Base-by-base conservation (phyloP, 1,139 yeast genomes). In the Pichia sp. region DNA sequence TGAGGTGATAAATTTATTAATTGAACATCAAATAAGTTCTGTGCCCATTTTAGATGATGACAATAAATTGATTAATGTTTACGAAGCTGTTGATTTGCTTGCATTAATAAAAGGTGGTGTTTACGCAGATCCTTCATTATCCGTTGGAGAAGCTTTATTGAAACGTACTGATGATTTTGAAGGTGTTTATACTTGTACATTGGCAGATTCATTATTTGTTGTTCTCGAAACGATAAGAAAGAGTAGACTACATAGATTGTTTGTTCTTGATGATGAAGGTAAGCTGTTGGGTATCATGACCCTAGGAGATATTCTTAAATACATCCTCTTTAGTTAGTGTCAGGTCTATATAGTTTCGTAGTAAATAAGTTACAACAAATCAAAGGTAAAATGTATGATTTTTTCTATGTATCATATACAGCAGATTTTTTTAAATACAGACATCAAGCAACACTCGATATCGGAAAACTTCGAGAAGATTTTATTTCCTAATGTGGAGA, bases 181-280 rank as follows among this genome's bases (percentile, higher is more conserved):
- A 69, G 99, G 99, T 54, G 99, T 95, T 18, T 91, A 91, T 69
- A 93, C 98, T 0, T 95, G 99, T 70, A 90, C 98, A 0, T 76
- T 83, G 59, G 79, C 83, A 60, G 99, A 95, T 68, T 78, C 95
- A 57, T 74, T 95, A 56, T 87, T 95, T 58, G 89, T 96, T 18
- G 87, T 95, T 56, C 80, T 93, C 84, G 97, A 93, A 66, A 91
- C 96, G 43, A 89, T 95, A 56, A 79, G 98, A 64, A 86, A 91
- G 62, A 84, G 96, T 42, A 80, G 98, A 60, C 77, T 93, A 58
- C 98, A 95, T 69, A 79, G 99, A 67, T 79, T 95, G 65, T 89
- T 91, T 67, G 93, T 95, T 44, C 96, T 95, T 31, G 96, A 93
- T 67, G 85, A 81, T 41, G 79, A 79, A 34, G 95, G 95, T 8